Conservation (phyloP, 2,329 filamentous ascomycete genomes). For the Lachnellula subtilissima region DNA sequence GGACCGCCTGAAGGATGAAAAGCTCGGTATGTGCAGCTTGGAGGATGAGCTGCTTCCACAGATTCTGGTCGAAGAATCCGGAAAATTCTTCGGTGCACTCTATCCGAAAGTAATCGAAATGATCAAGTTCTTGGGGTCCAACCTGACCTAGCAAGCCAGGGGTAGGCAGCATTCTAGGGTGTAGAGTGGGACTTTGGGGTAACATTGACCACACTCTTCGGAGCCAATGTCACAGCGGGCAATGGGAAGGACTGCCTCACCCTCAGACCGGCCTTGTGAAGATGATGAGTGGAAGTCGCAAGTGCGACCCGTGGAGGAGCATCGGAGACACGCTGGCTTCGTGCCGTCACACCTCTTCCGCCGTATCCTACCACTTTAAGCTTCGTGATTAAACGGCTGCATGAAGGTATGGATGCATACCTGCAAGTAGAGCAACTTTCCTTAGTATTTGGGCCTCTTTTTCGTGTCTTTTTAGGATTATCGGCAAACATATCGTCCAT, state of each 20-base stretch:
- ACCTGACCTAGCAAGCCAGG: not conserved
- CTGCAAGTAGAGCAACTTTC: conserved; percentile 6
- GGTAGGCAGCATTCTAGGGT: not conserved
- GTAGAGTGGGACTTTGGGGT: not conserved
- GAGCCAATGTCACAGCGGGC: not conserved
- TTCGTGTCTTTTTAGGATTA: conserved; percentile 29
- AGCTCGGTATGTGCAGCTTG: conserved; percentile 7
- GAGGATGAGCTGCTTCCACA: conserved; percentile 9
- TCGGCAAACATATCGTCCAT: conserved; percentile 15
- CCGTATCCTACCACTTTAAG: conserved; percentile 7
- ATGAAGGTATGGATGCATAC: not conserved
- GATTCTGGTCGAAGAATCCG: not conserved
- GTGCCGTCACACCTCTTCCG: conserved; percentile 17
- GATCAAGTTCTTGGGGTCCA: not conserved
- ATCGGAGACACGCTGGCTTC: conserved; percentile 11
- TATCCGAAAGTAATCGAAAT: conserved; percentile 11
- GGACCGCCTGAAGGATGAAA: conserved; percentile 8
- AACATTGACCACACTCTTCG: not conserved
- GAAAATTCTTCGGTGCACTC: conserved; percentile 8
- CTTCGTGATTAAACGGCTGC: no score
- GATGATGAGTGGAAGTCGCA: conserved; percentile 8
- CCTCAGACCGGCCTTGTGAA: not conserved
- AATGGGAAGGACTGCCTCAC: not conserved
- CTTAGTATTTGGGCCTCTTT: conserved; percentile 7
- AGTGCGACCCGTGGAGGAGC: conserved; percentile 14